Conservation (phyloP, 305 asterid species). For the Withania somnifera region DNA sequence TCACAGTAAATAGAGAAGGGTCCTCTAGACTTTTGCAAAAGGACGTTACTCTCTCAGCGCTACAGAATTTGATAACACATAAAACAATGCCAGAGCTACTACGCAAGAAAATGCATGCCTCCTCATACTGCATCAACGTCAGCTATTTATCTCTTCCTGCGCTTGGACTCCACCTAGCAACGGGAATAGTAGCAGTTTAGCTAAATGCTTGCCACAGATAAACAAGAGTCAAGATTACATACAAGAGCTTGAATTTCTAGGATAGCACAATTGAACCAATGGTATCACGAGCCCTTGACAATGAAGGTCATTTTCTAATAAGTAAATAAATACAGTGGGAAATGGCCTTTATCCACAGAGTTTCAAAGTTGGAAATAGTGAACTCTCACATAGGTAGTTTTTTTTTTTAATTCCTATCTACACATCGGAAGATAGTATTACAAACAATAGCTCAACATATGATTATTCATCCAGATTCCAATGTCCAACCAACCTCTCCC, state of each 20-base stretch:
- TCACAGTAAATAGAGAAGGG: slow-evolving; percentile 17
- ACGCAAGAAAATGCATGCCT: slow-evolving; percentile 25
- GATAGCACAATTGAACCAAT: too few relatives aligned
- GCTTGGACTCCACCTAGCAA: slow-evolving; percentile 66
- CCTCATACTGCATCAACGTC: slow-evolving; percentile 19
- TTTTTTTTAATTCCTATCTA: background rate
- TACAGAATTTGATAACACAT: slow-evolving; percentile 45
- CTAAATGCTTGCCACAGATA: background rate
- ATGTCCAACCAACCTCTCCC: background rate
- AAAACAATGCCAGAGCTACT: slow-evolving; percentile 23
- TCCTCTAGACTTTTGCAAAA: slow-evolving; percentile 15
- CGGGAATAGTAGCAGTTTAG: background rate
- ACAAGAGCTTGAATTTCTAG: background rate
- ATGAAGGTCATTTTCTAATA: too few relatives aligned
- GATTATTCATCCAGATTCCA: background rate
- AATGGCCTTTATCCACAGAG: background rate
- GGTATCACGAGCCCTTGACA: background rate
- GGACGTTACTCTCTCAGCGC: slow-evolving; percentile 37
- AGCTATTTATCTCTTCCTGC: slow-evolving; percentile 54
- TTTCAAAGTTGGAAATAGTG: background rate
- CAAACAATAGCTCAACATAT: too few relatives aligned
- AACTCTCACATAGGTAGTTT: too few relatives aligned
- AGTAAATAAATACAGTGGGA: background rate
- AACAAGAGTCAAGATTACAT: background rate
- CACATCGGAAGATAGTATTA: background rate